Evolutionary conservation across 768 basidiomycete species (phyloP).

Genomic region (Calvatia gigantea): DNA sequence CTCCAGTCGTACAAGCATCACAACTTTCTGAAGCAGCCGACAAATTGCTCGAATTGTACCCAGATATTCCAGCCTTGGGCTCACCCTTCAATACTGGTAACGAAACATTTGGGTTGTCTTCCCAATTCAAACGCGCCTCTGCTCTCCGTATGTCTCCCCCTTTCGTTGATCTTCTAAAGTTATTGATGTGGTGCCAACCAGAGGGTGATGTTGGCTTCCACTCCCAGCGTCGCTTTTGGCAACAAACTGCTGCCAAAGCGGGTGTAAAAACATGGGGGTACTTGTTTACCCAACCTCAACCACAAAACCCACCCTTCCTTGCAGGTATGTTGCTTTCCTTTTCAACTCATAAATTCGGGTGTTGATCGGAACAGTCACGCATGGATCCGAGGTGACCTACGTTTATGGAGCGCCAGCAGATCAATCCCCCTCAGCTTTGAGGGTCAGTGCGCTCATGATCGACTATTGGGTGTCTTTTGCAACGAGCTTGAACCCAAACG

Average conservation of each 20-base stretch:
- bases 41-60: slow-evolving; percentile 34
- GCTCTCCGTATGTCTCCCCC: slow-evolving; percentile 22
- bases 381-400: slow-evolving; percentile 30
- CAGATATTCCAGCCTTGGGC: slow-evolving; percentile 36
- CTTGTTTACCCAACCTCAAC: slow-evolving; percentile 38
- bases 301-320: slow-evolving; percentile 16
- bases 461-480: slow-evolving; percentile 43
- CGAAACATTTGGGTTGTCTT: slow-evolving; percentile 37
- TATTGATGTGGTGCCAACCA: slow-evolving; percentile 5
- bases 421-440: slow-evolving; percentile 17
- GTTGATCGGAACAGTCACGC: slow-evolving; percentile 21
- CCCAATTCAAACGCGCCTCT: slow-evolving; percentile 28
- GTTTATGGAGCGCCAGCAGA: slow-evolving; percentile 30
- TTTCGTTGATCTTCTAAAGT: not conserved
- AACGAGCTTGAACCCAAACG: slow-evolving; percentile 35
- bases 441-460: slow-evolving; percentile 31
- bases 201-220: slow-evolving; percentile 39
- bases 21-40: slow-evolving; percentile 19
- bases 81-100: slow-evolving; percentile 45
- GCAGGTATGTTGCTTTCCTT: slow-evolving; percentile 24
- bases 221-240: slow-evolving; percentile 34
- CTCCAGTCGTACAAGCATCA: slow-evolving; percentile 23
- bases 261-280: slow-evolving; percentile 40
- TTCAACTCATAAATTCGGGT: not conserved
- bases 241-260: slow-evolving; percentile 31